Base-by-base conservation (phyloP, 73 alveolate species). In the Blepharisma stoltei region DNA sequence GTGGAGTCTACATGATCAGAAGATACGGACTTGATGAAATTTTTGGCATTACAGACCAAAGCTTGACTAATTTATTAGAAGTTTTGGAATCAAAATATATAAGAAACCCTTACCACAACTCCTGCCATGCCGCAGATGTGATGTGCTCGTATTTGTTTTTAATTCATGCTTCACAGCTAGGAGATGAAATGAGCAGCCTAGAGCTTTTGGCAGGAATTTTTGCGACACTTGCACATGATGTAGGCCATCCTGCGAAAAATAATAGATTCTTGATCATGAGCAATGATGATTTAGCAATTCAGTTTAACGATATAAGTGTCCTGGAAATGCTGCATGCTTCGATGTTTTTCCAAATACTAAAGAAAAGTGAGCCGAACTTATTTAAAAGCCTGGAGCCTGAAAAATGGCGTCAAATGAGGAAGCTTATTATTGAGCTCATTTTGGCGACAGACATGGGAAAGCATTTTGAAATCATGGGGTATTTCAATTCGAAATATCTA, bases 371-470 rank as follows among this genome's bases (percentile, higher is more conserved):
- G 60, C 54, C 11, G 23, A 81, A 93, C 78, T 87, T 93, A 44
- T 85, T 93, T 43, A 69, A 60, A 60, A 77, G 78, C 70, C 73
- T 90, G 60, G 53, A 49, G 21, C 81, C 80, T 52, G 90, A 81
- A 52, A 92, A 84, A 38, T 83, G 68, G 45, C 76, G 77, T 46
- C 81, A 78, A 52, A 55, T 87, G 69, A 71, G 98, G 68, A 88
- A 92, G 70, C 75, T 89, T 67, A 92, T 92, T 55, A 80, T 92
- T 18, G 87, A 82, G 65, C 84, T 90, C 81, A 85, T 92, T 47
- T 66, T 92, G n/a, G 94, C 98, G n/a, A 92, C 98, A 0, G 98
- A 92, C 83, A 92, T 92, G 98, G 87, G 86, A 21, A 78, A 76
- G 53, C 95, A 91, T 82, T 83, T 73, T 46, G 86, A 85, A 60